These are phyloP conservation scores for Nicotiana sylvestris DNA, from an alignment of 257 asterid species.

Conservation along the genomic window DNA sequence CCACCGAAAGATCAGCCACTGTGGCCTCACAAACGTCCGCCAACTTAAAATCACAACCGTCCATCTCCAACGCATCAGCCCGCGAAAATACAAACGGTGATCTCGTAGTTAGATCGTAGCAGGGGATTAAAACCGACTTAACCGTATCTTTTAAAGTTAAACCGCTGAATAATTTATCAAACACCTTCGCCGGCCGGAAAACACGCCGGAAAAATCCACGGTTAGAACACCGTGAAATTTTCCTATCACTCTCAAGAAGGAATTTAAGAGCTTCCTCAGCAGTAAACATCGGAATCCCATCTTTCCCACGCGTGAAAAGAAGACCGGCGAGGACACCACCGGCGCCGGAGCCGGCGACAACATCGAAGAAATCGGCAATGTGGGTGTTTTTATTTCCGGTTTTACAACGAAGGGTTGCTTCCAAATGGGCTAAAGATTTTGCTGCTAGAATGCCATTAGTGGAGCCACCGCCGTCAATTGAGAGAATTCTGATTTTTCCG, in stretches of 20 bases:
- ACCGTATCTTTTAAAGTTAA: conserved; percentile 54
- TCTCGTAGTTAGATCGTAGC: conserved; percentile 74
- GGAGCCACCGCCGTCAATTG: conserved; percentile 66
- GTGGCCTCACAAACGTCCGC: conserved; percentile 58
- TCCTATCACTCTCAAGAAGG: conserved; percentile 26
- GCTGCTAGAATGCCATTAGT: conserved; percentile 65
- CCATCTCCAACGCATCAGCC: conserved; percentile 78
- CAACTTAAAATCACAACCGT: conserved; percentile 66
- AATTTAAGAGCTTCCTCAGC: conserved; percentile 52
- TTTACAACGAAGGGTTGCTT: conserved; percentile 37
- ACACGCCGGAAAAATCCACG: conserved; percentile 18
- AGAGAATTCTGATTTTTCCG: conserved; percentile 63
- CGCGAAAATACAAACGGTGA: conserved; percentile 69
- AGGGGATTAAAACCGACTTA: conserved; percentile 71
- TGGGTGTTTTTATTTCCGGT: conserved; percentile 53
- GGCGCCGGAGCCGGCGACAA: conserved; percentile 65
- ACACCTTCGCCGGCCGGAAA: conserved; percentile 27
- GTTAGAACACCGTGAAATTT: conserved; percentile 22
- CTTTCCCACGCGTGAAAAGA: conserved; percentile 49
- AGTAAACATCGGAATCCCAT: conserved; percentile 45
- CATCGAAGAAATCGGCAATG: conserved; percentile 69
- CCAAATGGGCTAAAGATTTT: conserved; percentile 46
- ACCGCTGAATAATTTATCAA: conserved; percentile 15
- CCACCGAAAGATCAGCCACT: conserved; percentile 28
- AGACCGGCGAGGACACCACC: conserved; percentile 68